Conservation (phyloP, 1,284 basidiomycete genomes). For the Coniophora puteana region DNA sequence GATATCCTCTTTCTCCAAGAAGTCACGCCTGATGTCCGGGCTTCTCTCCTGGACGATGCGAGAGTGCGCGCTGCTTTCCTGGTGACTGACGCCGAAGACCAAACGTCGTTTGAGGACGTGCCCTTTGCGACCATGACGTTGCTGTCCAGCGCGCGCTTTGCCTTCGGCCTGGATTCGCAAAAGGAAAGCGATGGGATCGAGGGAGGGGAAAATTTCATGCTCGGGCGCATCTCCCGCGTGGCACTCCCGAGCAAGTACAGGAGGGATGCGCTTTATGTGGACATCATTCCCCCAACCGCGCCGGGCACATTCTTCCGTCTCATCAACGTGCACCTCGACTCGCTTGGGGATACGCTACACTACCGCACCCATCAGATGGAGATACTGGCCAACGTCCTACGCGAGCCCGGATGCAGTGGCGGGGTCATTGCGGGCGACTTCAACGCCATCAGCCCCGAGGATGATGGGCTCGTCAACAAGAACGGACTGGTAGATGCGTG, state of each 20-base stretch:
- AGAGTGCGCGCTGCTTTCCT: slow-evolving; percentile 19
- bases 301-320: slow-evolving; percentile 26
- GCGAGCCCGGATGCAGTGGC: slow-evolving; percentile 34
- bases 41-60: not conserved
- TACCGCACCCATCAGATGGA: slow-evolving; percentile 31
- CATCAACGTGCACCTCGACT: slow-evolving; percentile 40
- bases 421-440: slow-evolving; percentile 42
- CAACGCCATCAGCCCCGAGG: slow-evolving; percentile 34
- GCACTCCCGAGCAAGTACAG: slow-evolving; percentile 33
- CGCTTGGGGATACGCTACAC: slow-evolving; percentile 23
- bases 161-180: slow-evolving; percentile 19
- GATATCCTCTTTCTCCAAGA: slow-evolving; percentile 38
- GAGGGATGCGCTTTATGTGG: slow-evolving; percentile 32
- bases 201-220: slow-evolving; percentile 23
- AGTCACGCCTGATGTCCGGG: slow-evolving; percentile 20
- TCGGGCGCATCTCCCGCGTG: slow-evolving; percentile 27
- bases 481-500: slow-evolving; percentile 38
- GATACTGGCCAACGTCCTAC: slow-evolving; percentile 32
- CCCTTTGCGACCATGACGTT: slow-evolving; percentile 39
- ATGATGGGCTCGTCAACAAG: slow-evolving; percentile 37
- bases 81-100: slow-evolving; percentile 24
- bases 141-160: slow-evolving; percentile 31
- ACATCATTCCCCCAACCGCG: slow-evolving; percentile 25
- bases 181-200: slow-evolving; percentile 19
- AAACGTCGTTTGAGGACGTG: slow-evolving; percentile 29